Evolutionary conservation across 306 rosid species (phyloP), one percentile per base, ranked within the genome.

Genomic region (Quercus aquifolioides): DNA sequence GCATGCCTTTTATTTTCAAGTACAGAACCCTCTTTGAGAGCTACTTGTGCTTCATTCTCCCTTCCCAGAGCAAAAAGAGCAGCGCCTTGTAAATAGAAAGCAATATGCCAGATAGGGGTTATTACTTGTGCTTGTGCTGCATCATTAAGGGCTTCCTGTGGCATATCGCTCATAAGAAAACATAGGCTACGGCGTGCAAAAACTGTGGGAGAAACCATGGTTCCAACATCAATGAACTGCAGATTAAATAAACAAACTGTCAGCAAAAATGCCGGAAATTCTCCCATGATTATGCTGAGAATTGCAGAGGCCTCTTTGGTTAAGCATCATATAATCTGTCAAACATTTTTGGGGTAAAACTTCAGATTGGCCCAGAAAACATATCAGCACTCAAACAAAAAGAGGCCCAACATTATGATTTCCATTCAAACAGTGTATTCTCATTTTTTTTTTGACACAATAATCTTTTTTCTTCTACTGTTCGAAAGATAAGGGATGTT

Each of bases 101-200:
- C 97, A 35, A 91, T 76, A 73, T 91, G 88, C 99, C 97, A 96
- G 72, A 89, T 60, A 7, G 97, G 98, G 56, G 92, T 89, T 81
- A 96, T 86, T 74, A 86, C 65, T 86, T 93, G 99, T 31, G 93
- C 93, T 68, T 93, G 98, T 65, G 75, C 21, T 38, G 98, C 98
- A 80, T 96, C 99, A 35, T 83, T 77, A 33, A 93, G 91, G 67
- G 97, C 99, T 85, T 93, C 97, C 67, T 89, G 88, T 19, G 94
- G 90, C 98, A 89, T 88, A 28, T 85, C 89, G 82, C 49, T 86
- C 76, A 95, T 77, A 69, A 95, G 93, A 80, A 90, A 87, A 41
- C 89, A 88, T 83, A 95, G 85, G 82, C 99, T 88, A 23, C 99
- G 97, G 30, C 99, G 96, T n/a, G 98, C 98, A 82, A 77, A 91